Percentiles rank a stretch among this genome's conserved stretches.
Evolutionary conservation across 2,329 filamentous ascomycete genomes (phyloP).

Genomic region (Aspergillus cejpii): DNA sequence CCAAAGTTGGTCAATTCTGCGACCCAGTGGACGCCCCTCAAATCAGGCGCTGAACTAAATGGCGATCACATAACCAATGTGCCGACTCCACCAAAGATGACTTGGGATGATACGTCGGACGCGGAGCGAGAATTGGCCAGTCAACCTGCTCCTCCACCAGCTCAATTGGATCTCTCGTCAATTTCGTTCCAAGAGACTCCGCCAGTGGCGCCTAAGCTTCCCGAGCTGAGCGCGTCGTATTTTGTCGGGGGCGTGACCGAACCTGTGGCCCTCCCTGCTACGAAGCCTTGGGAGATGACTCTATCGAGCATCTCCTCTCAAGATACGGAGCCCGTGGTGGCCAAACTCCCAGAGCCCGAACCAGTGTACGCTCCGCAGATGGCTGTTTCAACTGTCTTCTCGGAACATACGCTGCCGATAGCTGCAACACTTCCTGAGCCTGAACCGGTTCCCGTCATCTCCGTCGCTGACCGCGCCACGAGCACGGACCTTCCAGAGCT

Average conservation of each 20-base stretch:
- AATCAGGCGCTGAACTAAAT: constrained; percentile 15
- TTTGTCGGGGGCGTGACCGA: constrained; percentile 26
- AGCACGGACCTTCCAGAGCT: constrained; percentile 14
- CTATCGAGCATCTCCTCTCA: constrained; percentile 34
- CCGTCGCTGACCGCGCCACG: constrained; percentile 15
- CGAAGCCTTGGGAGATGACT: constrained; percentile 18
- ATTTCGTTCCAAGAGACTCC: constrained; percentile 31
- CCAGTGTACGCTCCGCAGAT: constrained; percentile 18
- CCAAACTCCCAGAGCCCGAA: constrained; percentile 19
- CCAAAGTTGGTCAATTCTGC: constrained; percentile 34
- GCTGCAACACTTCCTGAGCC: constrained; percentile 17
- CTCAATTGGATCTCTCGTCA: constrained; percentile 27
- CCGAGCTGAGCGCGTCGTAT: constrained; percentile 31
- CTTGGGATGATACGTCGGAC: constrained; percentile 30
- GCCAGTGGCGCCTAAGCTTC: constrained; percentile 39
- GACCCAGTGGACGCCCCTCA: constrained; percentile 41
- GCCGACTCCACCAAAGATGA: constrained; percentile 38
- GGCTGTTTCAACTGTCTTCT: constrained; percentile 15
- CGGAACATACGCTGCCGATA: constrained; percentile 20
- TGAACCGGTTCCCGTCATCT: constrained; percentile 12
- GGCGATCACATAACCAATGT: constrained; percentile 28
- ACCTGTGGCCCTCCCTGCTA: constrained; percentile 19
- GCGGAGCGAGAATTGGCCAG: constrained; percentile 12
- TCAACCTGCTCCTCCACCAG: constrained; percentile 14
- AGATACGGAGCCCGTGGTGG: constrained; percentile 19